Percentiles rank a stretch among this genome's conserved stretches.
Evolutionary conservation across 768 basidiomycete species (phyloP).

Genomic region (Brasilioporus rufonigricans): DNA sequence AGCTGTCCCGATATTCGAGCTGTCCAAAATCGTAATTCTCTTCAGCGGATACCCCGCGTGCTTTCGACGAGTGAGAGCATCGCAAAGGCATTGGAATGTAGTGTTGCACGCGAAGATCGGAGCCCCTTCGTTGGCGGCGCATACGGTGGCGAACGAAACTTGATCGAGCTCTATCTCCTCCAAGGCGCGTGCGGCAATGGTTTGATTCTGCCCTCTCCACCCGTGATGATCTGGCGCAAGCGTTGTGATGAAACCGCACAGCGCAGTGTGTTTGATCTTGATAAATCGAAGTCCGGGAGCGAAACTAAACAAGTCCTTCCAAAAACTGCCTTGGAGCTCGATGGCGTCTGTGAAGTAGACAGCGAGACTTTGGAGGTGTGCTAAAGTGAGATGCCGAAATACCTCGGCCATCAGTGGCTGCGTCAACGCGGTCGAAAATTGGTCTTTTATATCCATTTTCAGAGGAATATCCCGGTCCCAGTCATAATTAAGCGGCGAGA

Average conservation of each 20-base stretch:
- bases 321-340: neutral
- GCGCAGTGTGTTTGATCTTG: neutral
- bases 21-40: neutral
- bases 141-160: neutral
- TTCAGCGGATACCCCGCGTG: neutral
- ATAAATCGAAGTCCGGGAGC: neutral
- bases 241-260: neutral
- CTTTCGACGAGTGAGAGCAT: neutral
- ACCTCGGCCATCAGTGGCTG: neutral
- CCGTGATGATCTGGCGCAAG: conserved; percentile 1
- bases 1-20: neutral
- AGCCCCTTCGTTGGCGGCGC: neutral
- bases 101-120: neutral
- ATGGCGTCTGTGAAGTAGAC: neutral
- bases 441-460: neutral
- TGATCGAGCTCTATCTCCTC: neutral
- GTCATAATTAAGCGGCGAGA: neutral
- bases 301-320: neutral
- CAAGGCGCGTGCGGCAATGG: neutral
- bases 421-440: neutral
- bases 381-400: neutral
- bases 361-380: neutral
- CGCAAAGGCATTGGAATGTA: neutral
- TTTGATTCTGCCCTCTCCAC: neutral
- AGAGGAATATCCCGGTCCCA: neutral